These are phyloP conservation scores for Penicillium nucicola DNA, from an alignment of 495 filamentous ascomycete species.

Conservation along the genomic window DNA sequence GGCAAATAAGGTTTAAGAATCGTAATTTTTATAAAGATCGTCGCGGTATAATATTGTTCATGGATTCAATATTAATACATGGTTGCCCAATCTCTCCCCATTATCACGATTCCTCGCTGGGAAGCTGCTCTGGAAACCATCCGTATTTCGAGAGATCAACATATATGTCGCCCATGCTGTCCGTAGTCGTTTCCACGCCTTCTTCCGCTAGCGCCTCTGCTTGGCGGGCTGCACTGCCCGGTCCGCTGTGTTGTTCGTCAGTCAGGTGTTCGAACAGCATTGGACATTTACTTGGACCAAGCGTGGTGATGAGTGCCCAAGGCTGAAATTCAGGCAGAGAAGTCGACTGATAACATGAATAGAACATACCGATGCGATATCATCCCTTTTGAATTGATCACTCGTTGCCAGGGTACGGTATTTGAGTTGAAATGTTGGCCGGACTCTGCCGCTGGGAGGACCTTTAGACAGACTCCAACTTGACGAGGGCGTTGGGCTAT, in stretches of 20 bases:
- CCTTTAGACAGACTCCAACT: conserved; percentile 84
- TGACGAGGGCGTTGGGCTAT: conserved; percentile 70
- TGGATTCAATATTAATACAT: neutral
- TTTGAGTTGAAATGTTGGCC: conserved; percentile 57
- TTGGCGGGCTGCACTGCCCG: conserved; percentile 65
- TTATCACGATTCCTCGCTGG: conserved; percentile 28
- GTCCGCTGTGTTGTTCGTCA: conserved; percentile 48
- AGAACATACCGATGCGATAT: conserved; percentile 73
- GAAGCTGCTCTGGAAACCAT: conserved; percentile 65
- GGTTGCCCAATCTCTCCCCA: neutral
- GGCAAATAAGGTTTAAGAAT: no score
- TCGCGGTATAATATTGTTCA: neutral
- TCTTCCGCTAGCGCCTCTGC: conserved; percentile 63
- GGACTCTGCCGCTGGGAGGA: conserved; percentile 56
- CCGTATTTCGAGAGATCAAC: conserved; percentile 67
- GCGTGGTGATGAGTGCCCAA: neutral
- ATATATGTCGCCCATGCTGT: conserved; percentile 66
- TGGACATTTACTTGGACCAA: neutral
- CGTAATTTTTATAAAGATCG: no score
- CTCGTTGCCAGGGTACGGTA: conserved; percentile 93
- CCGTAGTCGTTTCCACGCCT: conserved; percentile 63
- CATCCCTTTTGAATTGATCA: conserved; percentile 80
- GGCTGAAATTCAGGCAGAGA: neutral
- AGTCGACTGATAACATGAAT: neutral
- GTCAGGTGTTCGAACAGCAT: neutral